phyloP scores from a whole-genome alignment of 108 stramenopile species.

The Poteriospumella lacustris region DNA sequence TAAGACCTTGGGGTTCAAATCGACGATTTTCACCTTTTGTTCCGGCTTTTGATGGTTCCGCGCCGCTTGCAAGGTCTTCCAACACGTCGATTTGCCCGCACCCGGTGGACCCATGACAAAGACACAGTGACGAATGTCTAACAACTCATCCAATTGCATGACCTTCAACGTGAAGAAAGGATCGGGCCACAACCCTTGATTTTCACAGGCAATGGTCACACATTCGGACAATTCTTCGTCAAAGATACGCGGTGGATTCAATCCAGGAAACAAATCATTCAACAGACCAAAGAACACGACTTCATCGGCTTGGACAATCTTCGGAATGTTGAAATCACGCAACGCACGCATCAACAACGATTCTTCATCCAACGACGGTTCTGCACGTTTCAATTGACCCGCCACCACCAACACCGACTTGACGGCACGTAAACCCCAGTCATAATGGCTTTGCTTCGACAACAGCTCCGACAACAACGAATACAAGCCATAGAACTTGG shows the following conservation, averaged over 20 bases:
- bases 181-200: conserved; percentile 26
- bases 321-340: conserved; percentile 60
- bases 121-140: conserved; percentile 62
- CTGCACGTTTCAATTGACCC: conserved; percentile 60
- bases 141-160: conserved; percentile 60
- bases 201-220: conserved; percentile 47
- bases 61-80: conserved; percentile 45
- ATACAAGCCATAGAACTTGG: conserved; percentile 67
- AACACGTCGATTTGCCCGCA: conserved; percentile 45
- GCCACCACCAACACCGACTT: conserved; percentile 68
- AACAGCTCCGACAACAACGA: conserved; percentile 58
- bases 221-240: conserved; percentile 44
- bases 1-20: conserved; percentile 61
- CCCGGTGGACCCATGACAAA: conserved; percentile 65
- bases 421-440: conserved; percentile 69
- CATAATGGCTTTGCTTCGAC: conserved; percentile 66
- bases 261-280: conserved; percentile 50
- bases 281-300: conserved; percentile 65
- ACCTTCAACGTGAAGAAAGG: conserved; percentile 46
- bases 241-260: conserved; percentile 54
- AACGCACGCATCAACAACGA: conserved; percentile 58
- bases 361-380: conserved; percentile 44
- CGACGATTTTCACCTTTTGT: conserved; percentile 44
- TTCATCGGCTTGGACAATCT: conserved; percentile 54
- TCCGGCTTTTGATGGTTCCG: conserved; percentile 41